Conservation (phyloP, 2,329 filamentous ascomycete species). For the Colletotrichum destructivum region DNA sequence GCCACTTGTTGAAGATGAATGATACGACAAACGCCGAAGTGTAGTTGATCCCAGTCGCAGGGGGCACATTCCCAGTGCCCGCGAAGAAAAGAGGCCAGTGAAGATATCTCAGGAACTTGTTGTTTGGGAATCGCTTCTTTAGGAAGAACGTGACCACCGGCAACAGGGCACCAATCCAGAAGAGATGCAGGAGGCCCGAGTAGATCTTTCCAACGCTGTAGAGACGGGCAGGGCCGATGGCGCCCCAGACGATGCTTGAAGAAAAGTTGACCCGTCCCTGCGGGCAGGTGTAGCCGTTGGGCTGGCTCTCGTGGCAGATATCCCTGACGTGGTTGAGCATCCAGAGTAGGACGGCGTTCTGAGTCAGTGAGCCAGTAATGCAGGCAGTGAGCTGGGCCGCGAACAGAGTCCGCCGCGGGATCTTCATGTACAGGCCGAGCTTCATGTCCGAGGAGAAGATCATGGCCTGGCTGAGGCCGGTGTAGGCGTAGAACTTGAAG, state of each 20-base stretch:
- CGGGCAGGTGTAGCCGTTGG: constrained; percentile 64
- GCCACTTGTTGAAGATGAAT: constrained; percentile 37
- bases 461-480: constrained; percentile 54
- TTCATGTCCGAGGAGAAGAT: constrained; percentile 65
- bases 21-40: constrained; percentile 30
- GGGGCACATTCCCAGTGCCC: constrained; percentile 34
- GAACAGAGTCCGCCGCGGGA: constrained; percentile 72
- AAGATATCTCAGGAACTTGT: constrained; percentile 20
- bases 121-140: constrained; percentile 23
- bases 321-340: constrained; percentile 54
- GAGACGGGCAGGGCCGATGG: constrained; percentile 64
- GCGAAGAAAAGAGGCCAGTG: constrained; percentile 40
- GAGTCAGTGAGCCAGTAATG: constrained; percentile 61
- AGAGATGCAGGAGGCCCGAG: constrained; percentile 63
- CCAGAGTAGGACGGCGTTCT: constrained; percentile 53
- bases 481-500: constrained; percentile 54
- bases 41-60: constrained; percentile 37
- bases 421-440: constrained; percentile 65
- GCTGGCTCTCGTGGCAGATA: constrained; percentile 58
- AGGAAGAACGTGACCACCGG: constrained; percentile 36
- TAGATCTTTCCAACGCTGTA: constrained; percentile 64
- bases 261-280: constrained; percentile 64
- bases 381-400: constrained; percentile 74
- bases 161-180: constrained; percentile 59
- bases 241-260: constrained; percentile 65